Base-by-base conservation (phyloP, 2,329 filamentous ascomycete genomes). In the Fusarium tjaetaba region DNA sequence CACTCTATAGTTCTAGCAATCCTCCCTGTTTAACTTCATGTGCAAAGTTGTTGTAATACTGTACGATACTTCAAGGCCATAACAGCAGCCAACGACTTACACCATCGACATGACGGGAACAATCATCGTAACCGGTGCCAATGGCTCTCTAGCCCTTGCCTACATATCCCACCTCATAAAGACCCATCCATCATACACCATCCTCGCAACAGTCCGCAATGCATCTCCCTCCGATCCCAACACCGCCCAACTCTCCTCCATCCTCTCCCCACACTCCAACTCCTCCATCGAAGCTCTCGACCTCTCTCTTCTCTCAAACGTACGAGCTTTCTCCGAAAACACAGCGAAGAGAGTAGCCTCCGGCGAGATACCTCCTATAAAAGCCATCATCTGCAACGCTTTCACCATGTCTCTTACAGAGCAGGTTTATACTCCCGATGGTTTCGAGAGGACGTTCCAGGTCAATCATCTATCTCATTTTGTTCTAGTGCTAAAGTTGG, bases 41-140 rank as follows among this genome's bases (percentile, higher is more conserved):
- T 26, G 26, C 26, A 26, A 26, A 26, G 26, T 26, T 26, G 26
- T 26, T 26, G 26, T 26, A 6, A 4, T 26, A 26, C 6, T 26
- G 26, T 26, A 26, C 6, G 26, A 26, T 26, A 26, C 26, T 26
- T 26, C 26, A 26, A 26, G 26, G 26, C 26, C 26, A 26, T 26
- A 4, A 26, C 26, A 26, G 6, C 26, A 26, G 26, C 26, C 26
- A 16, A 42, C 15, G 5, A 26, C n/a, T 16, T 15, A 34, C 11
- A 36, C 20, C 15, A 49, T 20, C 14, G 53, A 14, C 7, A 82
- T 82, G 80, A 26, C 71, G 6, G 80, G 80, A 48, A 82, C 81
- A 0, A 76, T 84, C 36, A 70, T 84, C 30, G 67, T 84, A 41
- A 84, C 82, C 0, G 81, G 80, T 1, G 82, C 81, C 26, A 84